Conservation (phyloP, 345 rosid species). For the Cardamine chenopodiifolia region DNA sequence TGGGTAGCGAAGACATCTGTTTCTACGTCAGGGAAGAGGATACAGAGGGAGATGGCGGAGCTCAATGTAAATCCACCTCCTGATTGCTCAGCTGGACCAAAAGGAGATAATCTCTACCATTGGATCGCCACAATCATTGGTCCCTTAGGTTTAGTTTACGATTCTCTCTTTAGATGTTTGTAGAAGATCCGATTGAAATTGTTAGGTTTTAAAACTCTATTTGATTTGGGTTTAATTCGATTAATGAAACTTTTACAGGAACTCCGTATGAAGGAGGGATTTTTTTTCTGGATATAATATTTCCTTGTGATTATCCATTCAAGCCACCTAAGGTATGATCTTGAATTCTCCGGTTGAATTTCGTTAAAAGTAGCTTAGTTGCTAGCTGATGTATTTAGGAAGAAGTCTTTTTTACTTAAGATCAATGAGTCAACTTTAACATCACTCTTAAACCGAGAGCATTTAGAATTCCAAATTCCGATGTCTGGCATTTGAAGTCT, state of each 20-base stretch:
- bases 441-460: too few relatives aligned
- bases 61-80: constrained; percentile 75
- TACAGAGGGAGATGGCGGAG: constrained; percentile 85
- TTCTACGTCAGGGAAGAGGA: constrained; percentile 89
- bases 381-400: not conserved
- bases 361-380: not conserved
- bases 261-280: constrained; percentile 90
- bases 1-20: constrained; percentile 85
- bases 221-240: constrained; percentile 9
- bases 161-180: not conserved
- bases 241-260: constrained; percentile 45
- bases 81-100: constrained; percentile 91
- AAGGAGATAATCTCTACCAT: constrained; percentile 86
- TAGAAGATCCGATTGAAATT: constrained; percentile 12
- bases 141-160: constrained; percentile 59
- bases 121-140: constrained; percentile 92
- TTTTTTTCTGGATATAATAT: constrained; percentile 73
- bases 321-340: constrained; percentile 80
- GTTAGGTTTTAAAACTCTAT: constrained; percentile 1
- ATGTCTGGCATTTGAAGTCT: too few relatives aligned
- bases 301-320: constrained; percentile 87
- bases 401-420: not conserved
- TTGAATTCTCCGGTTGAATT: too few relatives aligned
- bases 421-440: too few relatives aligned
- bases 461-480: too few relatives aligned